phyloP scores from a whole-genome alignment of 2,329 filamentous ascomycete genomes.

The Fusarium nurragi region DNA sequence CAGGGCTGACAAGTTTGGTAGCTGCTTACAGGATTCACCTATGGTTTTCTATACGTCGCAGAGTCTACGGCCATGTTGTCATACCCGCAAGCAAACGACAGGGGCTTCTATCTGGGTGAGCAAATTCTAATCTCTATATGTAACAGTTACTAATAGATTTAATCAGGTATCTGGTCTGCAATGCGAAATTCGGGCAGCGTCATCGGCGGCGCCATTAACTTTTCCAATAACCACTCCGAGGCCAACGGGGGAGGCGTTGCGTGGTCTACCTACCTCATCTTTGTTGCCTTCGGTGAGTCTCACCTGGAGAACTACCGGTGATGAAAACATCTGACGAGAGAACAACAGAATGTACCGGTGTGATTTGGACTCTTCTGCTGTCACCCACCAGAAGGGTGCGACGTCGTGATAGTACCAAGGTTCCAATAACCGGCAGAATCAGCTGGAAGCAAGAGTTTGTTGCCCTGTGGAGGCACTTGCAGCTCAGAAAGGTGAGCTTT shows the following conservation, averaged over 20 bases:
- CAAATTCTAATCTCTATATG: rapidly evolving
- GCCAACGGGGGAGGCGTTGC: neutral
- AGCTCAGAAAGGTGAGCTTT: neutral
- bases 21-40: neutral
- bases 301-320: rapidly evolving
- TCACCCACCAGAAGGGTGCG: neutral
- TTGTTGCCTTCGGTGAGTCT: neutral
- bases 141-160: neutral
- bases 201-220: neutral
- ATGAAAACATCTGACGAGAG: rapidly evolving
- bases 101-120: neutral
- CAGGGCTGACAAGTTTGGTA: neutral
- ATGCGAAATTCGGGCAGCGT: conserved; percentile 1
- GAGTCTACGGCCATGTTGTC: conserved; percentile 1
- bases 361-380: neutral
- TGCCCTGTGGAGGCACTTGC: neutral
- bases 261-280: neutral
- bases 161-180: neutral
- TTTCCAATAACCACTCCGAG: neutral
- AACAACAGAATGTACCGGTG: neutral
- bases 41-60: neutral
- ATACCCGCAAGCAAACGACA: neutral
- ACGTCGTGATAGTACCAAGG: neutral
- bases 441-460: neutral
- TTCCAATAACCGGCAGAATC: neutral